Conservation (phyloP, 805 yeast genomes). For the Kazachstania martiniae region DNA sequence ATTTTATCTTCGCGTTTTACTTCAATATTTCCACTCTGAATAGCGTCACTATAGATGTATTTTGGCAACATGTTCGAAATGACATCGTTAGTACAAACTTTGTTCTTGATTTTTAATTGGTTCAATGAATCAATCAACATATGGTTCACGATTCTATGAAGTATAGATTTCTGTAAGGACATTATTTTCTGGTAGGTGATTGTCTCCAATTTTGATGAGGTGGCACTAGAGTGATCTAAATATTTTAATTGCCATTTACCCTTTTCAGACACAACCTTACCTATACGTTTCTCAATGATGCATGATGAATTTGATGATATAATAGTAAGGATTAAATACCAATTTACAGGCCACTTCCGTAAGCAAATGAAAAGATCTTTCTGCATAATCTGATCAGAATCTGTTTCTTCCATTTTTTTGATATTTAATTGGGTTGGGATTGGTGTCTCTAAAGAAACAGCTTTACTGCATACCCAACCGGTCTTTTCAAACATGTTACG, state of each 20-base stretch:
- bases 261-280: constrained; percentile 23
- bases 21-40: background rate
- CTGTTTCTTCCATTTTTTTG: background rate
- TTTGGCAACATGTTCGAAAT: constrained; percentile 13
- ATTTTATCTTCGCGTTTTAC: background rate
- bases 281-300: constrained; percentile 25
- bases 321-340: constrained; percentile 27
- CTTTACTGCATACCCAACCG: constrained; percentile 26
- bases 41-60: constrained; percentile 11
- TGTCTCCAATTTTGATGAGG: constrained; percentile 22
- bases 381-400: constrained; percentile 8
- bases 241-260: constrained; percentile 27
- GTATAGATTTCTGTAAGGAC: constrained; percentile 21
- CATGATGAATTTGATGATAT: constrained; percentile 25
- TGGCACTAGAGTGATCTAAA: constrained; percentile 16
- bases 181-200: constrained; percentile 27
- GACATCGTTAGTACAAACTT: constrained; percentile 13
- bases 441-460: constrained; percentile 15
- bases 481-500: constrained; percentile 28
- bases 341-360: constrained; percentile 28
- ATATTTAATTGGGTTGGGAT: constrained; percentile 13
- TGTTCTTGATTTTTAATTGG: constrained; percentile 23
- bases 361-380: constrained; percentile 24
- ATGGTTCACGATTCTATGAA: constrained; percentile 27
- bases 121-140: constrained; percentile 28